Evolutionary conservation across 2,329 filamentous ascomycete genomes (phyloP), one percentile per base, ranked within the genome.

Genomic region (Sclerotiophoma versabilis): DNA sequence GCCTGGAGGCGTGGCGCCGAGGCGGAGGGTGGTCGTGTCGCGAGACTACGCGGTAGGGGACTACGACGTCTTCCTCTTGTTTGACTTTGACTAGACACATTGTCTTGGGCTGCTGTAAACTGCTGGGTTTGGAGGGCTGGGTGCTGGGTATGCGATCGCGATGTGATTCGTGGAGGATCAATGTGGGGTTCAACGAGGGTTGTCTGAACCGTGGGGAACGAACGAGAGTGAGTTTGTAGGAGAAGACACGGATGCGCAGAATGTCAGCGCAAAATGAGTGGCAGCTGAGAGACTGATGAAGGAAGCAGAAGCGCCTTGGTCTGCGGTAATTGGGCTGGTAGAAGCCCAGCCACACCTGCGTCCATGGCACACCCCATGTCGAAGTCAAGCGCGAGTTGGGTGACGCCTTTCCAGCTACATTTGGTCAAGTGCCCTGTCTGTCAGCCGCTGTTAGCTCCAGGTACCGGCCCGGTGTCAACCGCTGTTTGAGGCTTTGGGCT

Each of bases 11-110:
- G 50, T 64, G 69, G 43, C 68, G 70, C n/a, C 62, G 65, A 1
- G 64, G 64, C n/a, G 65, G 69, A 17, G 70, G 67, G 59, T 68
- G 69, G 44, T 46, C 48, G 33, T 59, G 55, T 38, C 65, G 69
- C 44, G 62, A 58, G 36, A 68, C 63, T 26, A 75, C 69, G 45
- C 76, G 71, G 56, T 76, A 75, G 5, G 73, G 72, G 26, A 78
- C 74, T 25, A 76, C 69, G 38, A 76, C 69, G 36, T 80, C 77
- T 58, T 79, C 78, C 49, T 77, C 75, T 45, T 78, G 73, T 54
- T 74, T 75, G 49, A 80, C 75, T 57, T 75, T 76, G 68, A 80
- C 65, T 29, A 80, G 76, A 66, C 79, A 81, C 79, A 81, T 80
- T 36, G 59, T 54, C 27, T 53, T 36, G 48, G 20, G 15, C 14